These are phyloP conservation scores for Trypanosoma rangeli DNA, from an alignment of 208 protist genomes.

Conservation along the genomic window DNA sequence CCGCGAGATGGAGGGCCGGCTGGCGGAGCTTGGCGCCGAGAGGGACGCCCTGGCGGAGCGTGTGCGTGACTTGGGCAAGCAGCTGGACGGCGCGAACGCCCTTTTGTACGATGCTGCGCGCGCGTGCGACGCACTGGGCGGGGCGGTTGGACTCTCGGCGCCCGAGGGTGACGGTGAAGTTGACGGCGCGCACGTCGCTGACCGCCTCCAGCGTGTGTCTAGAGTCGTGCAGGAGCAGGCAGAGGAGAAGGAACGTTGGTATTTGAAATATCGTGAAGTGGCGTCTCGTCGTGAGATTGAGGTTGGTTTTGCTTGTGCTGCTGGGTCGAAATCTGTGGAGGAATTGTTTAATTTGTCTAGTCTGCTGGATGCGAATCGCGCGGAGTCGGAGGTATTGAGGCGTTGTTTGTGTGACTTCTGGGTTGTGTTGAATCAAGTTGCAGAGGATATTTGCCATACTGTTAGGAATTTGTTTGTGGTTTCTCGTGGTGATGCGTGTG, in stretches of 20 bases:
- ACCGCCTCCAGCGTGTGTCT: slow-evolving; percentile 1
- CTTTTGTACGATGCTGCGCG: slow-evolving; percentile 1
- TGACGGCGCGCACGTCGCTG: background rate
- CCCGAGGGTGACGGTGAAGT: background rate
- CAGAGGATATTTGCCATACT: background rate
- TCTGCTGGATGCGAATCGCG: background rate
- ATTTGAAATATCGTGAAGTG: slow-evolving; percentile 1
- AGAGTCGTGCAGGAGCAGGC: slow-evolving; percentile 3
- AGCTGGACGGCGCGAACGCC: slow-evolving; percentile 2
- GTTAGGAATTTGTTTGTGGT: background rate
- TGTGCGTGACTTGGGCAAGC: background rate
- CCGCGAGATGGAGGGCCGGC: background rate
- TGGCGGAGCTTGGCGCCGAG: slow-evolving; percentile 11
- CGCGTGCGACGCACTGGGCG: slow-evolving; percentile 4
- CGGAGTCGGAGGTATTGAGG: background rate
- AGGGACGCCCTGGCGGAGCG: slow-evolving; percentile 16
- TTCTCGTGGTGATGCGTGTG: background rate
- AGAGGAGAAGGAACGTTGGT: background rate
- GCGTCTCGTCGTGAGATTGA: slow-evolving; percentile 11
- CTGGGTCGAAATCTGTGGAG: background rate
- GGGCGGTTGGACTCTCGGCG: slow-evolving; percentile 6
- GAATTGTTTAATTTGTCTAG: background rate
- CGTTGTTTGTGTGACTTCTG: background rate
- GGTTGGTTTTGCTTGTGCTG: background rate
- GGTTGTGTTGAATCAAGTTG: background rate